Percentiles rank a stretch among this genome's conserved stretches.
phyloP scores from a whole-genome alignment of 345 rosid genomes.

The Citrus trifoliata region DNA sequence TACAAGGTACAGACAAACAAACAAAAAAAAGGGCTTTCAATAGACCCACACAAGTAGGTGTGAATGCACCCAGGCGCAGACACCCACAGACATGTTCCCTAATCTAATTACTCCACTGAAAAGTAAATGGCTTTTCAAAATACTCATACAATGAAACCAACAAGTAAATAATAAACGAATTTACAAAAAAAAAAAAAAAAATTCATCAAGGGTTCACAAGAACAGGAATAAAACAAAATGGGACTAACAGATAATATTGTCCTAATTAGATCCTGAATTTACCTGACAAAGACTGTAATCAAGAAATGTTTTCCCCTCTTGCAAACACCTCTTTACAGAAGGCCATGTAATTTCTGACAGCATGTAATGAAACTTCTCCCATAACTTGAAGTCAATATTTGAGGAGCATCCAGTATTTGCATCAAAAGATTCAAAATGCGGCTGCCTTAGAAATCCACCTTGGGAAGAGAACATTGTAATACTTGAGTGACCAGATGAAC shows the following conservation, averaged over 20 bases:
- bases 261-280: conserved; percentile 12
- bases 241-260: conserved; percentile 8
- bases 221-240: conserved; percentile 7
- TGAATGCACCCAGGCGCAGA: neutral
- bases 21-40: neutral
- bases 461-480: conserved; percentile 46
- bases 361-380: conserved; percentile 44
- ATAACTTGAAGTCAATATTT: conserved; percentile 33
- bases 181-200: neutral
- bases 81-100: neutral
- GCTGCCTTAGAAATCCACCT: conserved; percentile 86
- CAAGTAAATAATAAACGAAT: neutral
- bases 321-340: conserved; percentile 59
- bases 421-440: conserved; percentile 41
- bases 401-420: conserved; percentile 25
- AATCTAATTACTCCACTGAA: conserved; percentile 5
- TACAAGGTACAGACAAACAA: too few relatives aligned
- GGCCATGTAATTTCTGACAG: conserved; percentile 72
- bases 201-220: neutral
- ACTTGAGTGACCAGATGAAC: conserved; percentile 27
- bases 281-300: conserved; percentile 86
- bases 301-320: conserved; percentile 76
- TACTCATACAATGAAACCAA: neutral
- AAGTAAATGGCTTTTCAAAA: neutral
- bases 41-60: neutral